Evolutionary conservation across 2,329 filamentous ascomycete genomes (phyloP), one percentile per base, ranked within the genome.

Genomic region (Beauveria bassiana): DNA sequence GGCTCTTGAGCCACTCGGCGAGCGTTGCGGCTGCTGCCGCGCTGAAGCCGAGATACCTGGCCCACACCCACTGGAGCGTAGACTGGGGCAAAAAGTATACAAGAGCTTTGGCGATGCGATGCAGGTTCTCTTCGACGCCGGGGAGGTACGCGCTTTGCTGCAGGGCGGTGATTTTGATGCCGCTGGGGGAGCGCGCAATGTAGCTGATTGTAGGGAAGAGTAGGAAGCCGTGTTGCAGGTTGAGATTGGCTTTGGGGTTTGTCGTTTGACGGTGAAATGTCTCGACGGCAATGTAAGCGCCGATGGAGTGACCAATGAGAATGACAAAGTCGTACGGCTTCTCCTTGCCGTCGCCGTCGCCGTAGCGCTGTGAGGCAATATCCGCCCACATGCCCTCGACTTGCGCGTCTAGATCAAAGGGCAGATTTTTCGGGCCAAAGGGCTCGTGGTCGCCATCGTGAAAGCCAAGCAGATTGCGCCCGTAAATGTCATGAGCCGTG

Each of bases 161-260:
- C 4, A 77, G 65, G 43, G 66, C 55, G 18, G 63, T 65, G 18
- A 72, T 59, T 53, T 80, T 80, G 61, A 73, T 73, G 1, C 89
- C 89, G 31, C 78, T 84, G 0, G 81, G 78, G 1, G 86, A 89
- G 61, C 76, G 73, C 10, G 85, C 84, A 64, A 93, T 86, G 72
- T 91, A 83, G n/a, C 86, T 81, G 43, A 93, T 80, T 1, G 89
- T 91, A 1, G 89, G 88, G 70, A 91, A 91, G 20, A 93, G 78
- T 61, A 92, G 77, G 47, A 91, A 78, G 1, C 81, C 88, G 31
- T 79, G 75, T 42, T 70, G 71, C 24, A 85, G 73, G 12, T 69
- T 70, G n/a, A 81, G 69, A 51, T 73, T 69, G n/a, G 74, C 72
- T 1, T 71, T 71, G 14, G 70, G 68, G 45, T 74, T 66, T 43